Evolutionary conservation across 106 monocot species (phyloP).

Genomic region (Allium sativum): DNA sequence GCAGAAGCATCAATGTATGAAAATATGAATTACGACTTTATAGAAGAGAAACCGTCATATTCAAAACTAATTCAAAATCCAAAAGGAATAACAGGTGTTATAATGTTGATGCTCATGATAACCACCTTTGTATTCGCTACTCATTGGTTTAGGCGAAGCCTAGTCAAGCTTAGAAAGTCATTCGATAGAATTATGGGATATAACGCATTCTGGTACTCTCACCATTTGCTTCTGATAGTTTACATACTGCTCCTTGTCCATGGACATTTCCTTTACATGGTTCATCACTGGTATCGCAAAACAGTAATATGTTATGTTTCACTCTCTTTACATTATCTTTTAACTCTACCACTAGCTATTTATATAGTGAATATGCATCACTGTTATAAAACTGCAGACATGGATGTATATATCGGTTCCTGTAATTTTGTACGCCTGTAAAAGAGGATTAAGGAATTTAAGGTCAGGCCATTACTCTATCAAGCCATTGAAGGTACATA

Average conservation of each 20-base stretch:
- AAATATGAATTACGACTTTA: no score
- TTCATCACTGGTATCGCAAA: conserved; percentile 44
- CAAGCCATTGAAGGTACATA: conserved; percentile 67
- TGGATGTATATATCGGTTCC: conserved; percentile 91
- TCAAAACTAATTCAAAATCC: no score
- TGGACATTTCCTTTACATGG: conserved; percentile 55
- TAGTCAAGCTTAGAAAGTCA: conserved; percentile 62
- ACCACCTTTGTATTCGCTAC: no score
- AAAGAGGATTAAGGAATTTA: conserved; percentile 56
- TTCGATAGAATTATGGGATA: conserved; percentile 67
- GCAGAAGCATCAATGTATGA: no score
- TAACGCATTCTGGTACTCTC: conserved; percentile 98
- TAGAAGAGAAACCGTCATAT: no score
- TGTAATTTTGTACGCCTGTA: conserved; percentile 61
- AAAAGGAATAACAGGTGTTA: no score
- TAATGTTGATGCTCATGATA: no score
- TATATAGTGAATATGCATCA: background rate
- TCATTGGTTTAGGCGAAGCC: conserved; percentile 27
- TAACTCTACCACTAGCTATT: background rate
- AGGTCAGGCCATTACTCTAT: conserved; percentile 68
- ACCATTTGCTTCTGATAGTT: conserved; percentile 69
- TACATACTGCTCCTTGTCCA: conserved; percentile 66
- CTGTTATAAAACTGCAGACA: conserved; percentile 37
- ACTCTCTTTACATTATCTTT: no score
- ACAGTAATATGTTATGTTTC: conserved; percentile 36